Evolutionary conservation across 2,329 filamentous ascomycete species (phyloP).

Genomic region (Conoideocrella luteorostrata): DNA sequence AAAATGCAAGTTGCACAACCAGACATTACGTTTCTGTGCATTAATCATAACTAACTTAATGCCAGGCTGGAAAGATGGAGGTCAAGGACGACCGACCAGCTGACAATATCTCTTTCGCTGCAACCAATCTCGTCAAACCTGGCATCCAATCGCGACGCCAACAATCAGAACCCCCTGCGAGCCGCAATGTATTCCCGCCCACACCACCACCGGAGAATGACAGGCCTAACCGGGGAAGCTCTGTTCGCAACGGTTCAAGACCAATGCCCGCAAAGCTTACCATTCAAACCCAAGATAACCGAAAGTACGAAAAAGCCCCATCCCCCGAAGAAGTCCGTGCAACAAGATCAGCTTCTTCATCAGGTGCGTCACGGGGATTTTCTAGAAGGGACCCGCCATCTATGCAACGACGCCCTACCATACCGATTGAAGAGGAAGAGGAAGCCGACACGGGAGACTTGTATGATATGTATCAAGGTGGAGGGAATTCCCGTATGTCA

Average conservation of each 20-base stretch:
- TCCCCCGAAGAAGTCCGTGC: conserved; percentile 35
- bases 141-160: conserved; percentile 74
- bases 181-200: conserved; percentile 85
- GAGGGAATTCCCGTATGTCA: conserved; percentile 30
- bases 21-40: conserved; percentile 2
- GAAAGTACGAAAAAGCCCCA: conserved; percentile 49
- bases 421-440: conserved; percentile 43
- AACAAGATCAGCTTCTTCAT: conserved; percentile 36
- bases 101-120: conserved; percentile 85
- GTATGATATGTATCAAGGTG: conserved; percentile 55
- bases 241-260: conserved; percentile 56
- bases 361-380: conserved; percentile 39
- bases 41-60: conserved; percentile 11
- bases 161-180: conserved; percentile 75
- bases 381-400: conserved; percentile 32
- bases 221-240: conserved; percentile 53
- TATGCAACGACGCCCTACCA: conserved; percentile 21
- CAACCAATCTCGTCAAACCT: conserved; percentile 86
- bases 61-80: conserved; percentile 43
- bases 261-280: conserved; percentile 58
- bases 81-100: conserved; percentile 72
- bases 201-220: conserved; percentile 94
- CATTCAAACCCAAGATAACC: conserved; percentile 50
- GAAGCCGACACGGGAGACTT: conserved; percentile 63
- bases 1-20: conserved; percentile 50